Evolutionary conservation across 306 rosid species (phyloP).

Genomic region (Boehmeria nivea): DNA sequence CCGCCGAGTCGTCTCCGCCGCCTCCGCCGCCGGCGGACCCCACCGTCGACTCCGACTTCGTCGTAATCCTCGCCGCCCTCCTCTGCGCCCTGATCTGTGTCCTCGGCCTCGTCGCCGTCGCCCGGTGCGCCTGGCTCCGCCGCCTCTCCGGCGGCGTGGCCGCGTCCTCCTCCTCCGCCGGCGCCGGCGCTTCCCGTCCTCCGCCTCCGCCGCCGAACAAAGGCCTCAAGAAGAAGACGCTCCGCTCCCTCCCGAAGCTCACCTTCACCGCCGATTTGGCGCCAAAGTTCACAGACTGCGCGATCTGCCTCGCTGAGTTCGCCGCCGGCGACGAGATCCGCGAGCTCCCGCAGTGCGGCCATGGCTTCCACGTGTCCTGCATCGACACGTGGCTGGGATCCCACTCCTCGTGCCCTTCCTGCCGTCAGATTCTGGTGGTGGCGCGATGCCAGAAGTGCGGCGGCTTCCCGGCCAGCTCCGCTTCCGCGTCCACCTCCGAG

Average conservation of each 20-base stretch:
- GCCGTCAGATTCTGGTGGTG: constrained; percentile 64
- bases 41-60: constrained; percentile 49
- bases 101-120: constrained; percentile 60
- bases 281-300: constrained; percentile 50
- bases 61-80: constrained; percentile 68
- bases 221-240: constrained; percentile 68
- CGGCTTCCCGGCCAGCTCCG: constrained; percentile 43
- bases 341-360: constrained; percentile 76
- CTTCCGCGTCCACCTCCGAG: constrained; percentile 22
- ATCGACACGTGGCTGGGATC: constrained; percentile 83
- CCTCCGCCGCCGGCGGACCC: constrained; percentile 7
- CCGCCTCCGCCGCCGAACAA: constrained; percentile 43
- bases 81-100: constrained; percentile 78
- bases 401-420: constrained; percentile 73
- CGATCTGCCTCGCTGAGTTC: constrained; percentile 65
- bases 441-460: constrained; percentile 66
- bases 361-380: constrained; percentile 63
- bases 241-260: constrained; percentile 65
- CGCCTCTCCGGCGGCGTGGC: constrained; percentile 37
- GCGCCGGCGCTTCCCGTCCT: constrained; percentile 20
- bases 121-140: constrained; percentile 77
- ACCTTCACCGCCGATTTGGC: constrained; percentile 49
- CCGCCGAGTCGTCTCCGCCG: constrained; percentile 35
- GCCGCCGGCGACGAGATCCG: constrained; percentile 64
- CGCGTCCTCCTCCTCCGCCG: neutral